Percentiles rank a stretch among this genome's conserved stretches.
Conservation (phyloP, 2,329 filamentous ascomycete genomes). For the Colletotrichum sp. region DNA sequence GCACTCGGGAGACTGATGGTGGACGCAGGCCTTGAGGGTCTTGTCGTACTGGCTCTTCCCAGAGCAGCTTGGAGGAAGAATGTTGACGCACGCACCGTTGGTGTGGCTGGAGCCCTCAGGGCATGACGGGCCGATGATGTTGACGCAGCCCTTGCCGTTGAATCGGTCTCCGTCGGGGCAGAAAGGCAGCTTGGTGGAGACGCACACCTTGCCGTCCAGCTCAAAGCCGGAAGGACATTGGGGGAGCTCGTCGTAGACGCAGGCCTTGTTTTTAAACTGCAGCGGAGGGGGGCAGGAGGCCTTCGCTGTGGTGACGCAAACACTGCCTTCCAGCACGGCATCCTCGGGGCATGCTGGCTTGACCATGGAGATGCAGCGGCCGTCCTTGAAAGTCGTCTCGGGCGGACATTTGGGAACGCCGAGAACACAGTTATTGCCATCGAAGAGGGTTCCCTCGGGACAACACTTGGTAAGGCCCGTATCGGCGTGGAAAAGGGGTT, state of each 20-base stretch:
- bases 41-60: background rate
- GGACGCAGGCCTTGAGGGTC: background rate
- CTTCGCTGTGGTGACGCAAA: background rate
- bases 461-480: background rate
- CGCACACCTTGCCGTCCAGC: background rate
- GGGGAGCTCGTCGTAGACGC: background rate
- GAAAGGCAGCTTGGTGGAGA: background rate
- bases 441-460: background rate
- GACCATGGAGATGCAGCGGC: background rate
- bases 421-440: background rate
- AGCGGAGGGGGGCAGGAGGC: background rate
- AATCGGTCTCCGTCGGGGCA: background rate
- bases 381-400: background rate
- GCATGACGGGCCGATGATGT: background rate
- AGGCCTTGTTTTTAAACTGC: background rate
- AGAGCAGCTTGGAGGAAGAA: background rate
- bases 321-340: background rate
- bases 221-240: background rate
- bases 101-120: background rate
- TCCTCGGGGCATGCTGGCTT: background rate
- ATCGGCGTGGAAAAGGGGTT: background rate
- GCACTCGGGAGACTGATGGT: background rate
- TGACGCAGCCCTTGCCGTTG: background rate
- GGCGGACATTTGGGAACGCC: background rate
- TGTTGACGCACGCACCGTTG: background rate